phyloP scores from a whole-genome alignment of 192 early-diverging fungal genomes.

The Linnemannia hyalina region DNA sequence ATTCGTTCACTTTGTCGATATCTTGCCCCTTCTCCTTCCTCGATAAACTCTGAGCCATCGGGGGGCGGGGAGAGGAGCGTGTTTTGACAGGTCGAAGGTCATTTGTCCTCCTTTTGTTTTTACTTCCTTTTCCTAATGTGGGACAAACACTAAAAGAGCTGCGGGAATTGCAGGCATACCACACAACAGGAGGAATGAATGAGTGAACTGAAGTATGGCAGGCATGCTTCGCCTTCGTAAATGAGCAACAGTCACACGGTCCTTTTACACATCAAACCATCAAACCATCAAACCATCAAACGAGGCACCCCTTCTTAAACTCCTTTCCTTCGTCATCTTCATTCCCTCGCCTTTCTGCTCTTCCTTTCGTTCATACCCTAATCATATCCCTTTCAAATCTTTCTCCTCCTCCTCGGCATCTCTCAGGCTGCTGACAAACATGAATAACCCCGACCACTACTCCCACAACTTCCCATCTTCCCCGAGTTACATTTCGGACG shows the following conservation, averaged over 20 bases:
- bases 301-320: background rate
- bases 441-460: conserved; percentile 1
- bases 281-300: background rate
- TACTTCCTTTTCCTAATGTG: background rate
- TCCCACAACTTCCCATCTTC: conserved; percentile 5
- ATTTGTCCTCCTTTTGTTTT: background rate
- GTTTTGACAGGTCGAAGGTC: conserved; percentile 5
- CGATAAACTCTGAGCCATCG: background rate
- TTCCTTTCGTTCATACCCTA: background rate
- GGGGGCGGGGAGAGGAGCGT: background rate
- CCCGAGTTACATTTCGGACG: conserved; percentile 26
- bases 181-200: background rate
- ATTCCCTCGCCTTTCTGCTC: background rate
- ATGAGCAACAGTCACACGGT: conserved; percentile 1
- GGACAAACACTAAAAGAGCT: background rate
- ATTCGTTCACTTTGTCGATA: background rate
- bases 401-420: background rate
- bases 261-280: background rate
- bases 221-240: conserved; percentile 6
- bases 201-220: background rate
- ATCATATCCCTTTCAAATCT: background rate
- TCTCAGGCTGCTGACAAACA: background rate
- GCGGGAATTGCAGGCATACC: background rate
- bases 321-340: background rate
- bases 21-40: background rate